Evolutionary conservation across 169 alveolate species (phyloP), one percentile per base, ranked within the genome.

Genomic region (Ichthyophthirius multifiliis): DNA sequence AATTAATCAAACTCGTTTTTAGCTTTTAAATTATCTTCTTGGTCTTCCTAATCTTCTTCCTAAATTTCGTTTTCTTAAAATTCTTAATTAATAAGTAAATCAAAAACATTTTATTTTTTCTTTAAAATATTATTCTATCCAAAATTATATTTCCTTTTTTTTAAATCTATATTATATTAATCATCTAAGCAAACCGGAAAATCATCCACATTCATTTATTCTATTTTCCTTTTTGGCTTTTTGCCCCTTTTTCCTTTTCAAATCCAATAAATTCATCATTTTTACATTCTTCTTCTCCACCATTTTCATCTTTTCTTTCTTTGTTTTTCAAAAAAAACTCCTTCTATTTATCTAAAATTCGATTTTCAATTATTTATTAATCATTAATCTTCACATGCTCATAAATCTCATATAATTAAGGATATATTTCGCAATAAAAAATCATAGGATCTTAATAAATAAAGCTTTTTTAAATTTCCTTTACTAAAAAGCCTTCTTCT

Each of bases 61-160:
- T 55, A 34, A 20, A 23, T 13, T 3, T 55, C 71, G 2, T 18
- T 55, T 55, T 55, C 71, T 55, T 39, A 27, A 6, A 55, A 23
- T 27, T 23, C 71, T 55, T 55, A 18, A n/a, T 55, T 39, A 15
- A 55, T 55, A 1, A 55, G n/a, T 39, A 55, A 27, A 55, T 55
- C 71, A 27, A 55, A 55, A 27, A 39, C 1, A 5, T 48, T 27
- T 3, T 55, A 13, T 5, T 55, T 27, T 55, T 39, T 55, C 18
- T 55, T 20, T 55, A 9, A 2, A 6, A 27, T 23, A 55, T 23
- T 55, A 1, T n/a, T n/a, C n/a, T n/a, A n/a, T n/a, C 71, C 71
- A 55, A 55, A 55, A 7, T 55, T 55, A 55, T 55, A 55, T 55
- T 55, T 55, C 31, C 71, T 55, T 39, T 55, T 55, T 27, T 55